Conservation (phyloP, 768 basidiomycete species). For the Phaeotremella skinneri region DNA sequence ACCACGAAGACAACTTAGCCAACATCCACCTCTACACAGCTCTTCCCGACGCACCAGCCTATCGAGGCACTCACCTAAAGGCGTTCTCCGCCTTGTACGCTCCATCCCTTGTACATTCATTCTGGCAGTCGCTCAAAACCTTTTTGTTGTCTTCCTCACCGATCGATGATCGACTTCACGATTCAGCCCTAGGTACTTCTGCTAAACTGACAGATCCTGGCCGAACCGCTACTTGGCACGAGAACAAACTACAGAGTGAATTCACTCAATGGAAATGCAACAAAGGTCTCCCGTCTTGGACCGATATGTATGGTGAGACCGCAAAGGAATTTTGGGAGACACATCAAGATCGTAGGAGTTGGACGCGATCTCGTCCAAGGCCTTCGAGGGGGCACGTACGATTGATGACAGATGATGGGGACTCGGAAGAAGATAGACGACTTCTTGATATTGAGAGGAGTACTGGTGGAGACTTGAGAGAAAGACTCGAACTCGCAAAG, state of each 20-base stretch:
- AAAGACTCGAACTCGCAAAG: slow-evolving; percentile 26
- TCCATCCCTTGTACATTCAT: slow-evolving; percentile 2
- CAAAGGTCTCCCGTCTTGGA: slow-evolving; percentile 40
- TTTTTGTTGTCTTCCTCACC: not conserved
- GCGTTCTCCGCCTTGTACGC: slow-evolving; percentile 22
- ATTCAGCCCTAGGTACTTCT: not conserved
- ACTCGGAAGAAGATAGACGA: not conserved
- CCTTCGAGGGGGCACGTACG: slow-evolving; percentile 55
- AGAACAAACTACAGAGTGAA: slow-evolving; percentile 6
- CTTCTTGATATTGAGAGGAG: slow-evolving; percentile 4
- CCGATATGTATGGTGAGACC: slow-evolving; percentile 49
- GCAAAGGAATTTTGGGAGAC: slow-evolving; percentile 36
- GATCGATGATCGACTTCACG: not conserved
- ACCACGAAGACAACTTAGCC: slow-evolving; percentile 27
- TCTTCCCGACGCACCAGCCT: slow-evolving; percentile 4
- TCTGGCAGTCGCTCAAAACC: not conserved
- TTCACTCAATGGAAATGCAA: slow-evolving; percentile 15
- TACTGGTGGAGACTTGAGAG: slow-evolving; percentile 9
- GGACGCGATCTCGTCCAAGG: too few species aligned
- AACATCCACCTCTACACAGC: slow-evolving; percentile 54
- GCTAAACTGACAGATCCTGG: slow-evolving; percentile 15
- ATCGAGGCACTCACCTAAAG: slow-evolving; percentile 18
- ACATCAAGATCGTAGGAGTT: too few species aligned
- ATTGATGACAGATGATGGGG: slow-evolving; percentile 35
- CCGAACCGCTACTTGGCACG: slow-evolving; percentile 3